phyloP scores from a whole-genome alignment of 2,329 filamentous ascomycete species.

The Diplodia sapinea region DNA sequence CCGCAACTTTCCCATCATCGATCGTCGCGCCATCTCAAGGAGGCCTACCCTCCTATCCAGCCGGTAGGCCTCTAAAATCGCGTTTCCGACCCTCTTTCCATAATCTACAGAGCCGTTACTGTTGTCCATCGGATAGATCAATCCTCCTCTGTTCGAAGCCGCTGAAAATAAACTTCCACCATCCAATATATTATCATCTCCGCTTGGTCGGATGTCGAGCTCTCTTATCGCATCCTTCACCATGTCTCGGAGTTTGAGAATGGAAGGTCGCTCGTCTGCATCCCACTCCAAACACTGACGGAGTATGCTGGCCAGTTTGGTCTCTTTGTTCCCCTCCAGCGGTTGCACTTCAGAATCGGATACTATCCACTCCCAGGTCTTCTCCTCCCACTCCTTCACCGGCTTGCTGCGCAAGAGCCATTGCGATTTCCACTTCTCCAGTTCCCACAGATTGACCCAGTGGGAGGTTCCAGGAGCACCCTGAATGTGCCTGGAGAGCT shows the following conservation, averaged over 20 bases:
- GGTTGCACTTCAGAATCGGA: not conserved
- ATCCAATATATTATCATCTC: not conserved
- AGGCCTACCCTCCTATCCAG: rapidly evolving
- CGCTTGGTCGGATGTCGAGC: not conserved
- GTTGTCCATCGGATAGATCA: not conserved
- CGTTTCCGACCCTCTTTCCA: not conserved
- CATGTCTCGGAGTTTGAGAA: slow-evolving; percentile 6
- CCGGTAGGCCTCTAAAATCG: not conserved
- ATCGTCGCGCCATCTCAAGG: not conserved
- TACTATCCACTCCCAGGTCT: not conserved
- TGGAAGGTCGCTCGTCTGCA: not conserved
- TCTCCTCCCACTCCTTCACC: too few species aligned
- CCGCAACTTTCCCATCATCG: not conserved
- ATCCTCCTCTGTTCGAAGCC: not conserved
- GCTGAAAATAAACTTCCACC: not conserved
- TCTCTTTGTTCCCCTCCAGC: not conserved
- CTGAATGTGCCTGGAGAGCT: not conserved
- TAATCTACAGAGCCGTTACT: not conserved
- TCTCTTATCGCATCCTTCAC: not conserved
- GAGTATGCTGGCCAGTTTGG: not conserved
- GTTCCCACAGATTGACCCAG: slow-evolving; percentile 10
- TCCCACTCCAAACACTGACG: slow-evolving; percentile 8
- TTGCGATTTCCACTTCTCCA: not conserved
- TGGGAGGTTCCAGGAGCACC: not conserved
- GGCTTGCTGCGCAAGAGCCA: slow-evolving; percentile 8